Percentiles rank a stretch among this genome's conserved stretches.
These are phyloP conservation scores for Russula griseocarnosa DNA, from an alignment of 768 basidiomycete genomes.

Conservation along the genomic window DNA sequence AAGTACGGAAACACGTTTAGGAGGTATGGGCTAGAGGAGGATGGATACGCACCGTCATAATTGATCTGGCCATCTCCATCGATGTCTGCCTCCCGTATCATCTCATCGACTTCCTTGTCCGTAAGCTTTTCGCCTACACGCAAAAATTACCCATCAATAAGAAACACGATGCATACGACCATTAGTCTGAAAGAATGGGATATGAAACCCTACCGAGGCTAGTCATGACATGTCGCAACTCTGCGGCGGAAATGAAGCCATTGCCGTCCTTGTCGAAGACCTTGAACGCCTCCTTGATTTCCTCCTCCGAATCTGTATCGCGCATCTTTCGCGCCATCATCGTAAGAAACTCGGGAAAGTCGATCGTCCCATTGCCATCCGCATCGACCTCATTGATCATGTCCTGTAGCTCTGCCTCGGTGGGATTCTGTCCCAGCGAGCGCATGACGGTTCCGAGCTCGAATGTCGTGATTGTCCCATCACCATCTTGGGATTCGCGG, in stretches of 20 bases:
- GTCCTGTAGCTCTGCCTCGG: slow-evolving; percentile 86
- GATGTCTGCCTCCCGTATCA: slow-evolving; percentile 95
- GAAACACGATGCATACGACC: not conserved
- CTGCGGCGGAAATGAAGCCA: slow-evolving; percentile 81
- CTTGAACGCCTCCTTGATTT: slow-evolving; percentile 95
- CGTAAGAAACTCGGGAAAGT: slow-evolving; percentile 74
- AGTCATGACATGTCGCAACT: slow-evolving; percentile 89
- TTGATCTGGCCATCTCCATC: slow-evolving; percentile 95
- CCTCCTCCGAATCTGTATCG: slow-evolving; percentile 89
- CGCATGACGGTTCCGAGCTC: slow-evolving; percentile 95
- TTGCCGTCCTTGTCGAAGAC: slow-evolving; percentile 97
- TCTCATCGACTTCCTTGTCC: slow-evolving; percentile 87
- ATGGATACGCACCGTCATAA: slow-evolving; percentile 58
- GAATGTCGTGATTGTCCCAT: slow-evolving; percentile 87
- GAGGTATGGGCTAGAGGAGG: not conserved
- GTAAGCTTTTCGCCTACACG: slow-evolving; percentile 75
- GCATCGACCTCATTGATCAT: slow-evolving; percentile 96
- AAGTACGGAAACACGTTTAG: slow-evolving; percentile 13
- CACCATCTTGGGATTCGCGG: slow-evolving; percentile 55
- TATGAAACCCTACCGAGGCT: slow-evolving; percentile 58
- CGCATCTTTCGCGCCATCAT: slow-evolving; percentile 89
- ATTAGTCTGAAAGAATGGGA: not conserved
- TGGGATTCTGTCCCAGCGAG: slow-evolving; percentile 88
- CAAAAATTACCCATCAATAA: slow-evolving; percentile 2
- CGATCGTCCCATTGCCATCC: slow-evolving; percentile 84